A percentile compares a stretch with the other conserved stretches of the same genome.
These are phyloP conservation scores for Sclerospora graminicola DNA, from an alignment of 352 stramenopile genomes.

Conservation along the genomic window DNA sequence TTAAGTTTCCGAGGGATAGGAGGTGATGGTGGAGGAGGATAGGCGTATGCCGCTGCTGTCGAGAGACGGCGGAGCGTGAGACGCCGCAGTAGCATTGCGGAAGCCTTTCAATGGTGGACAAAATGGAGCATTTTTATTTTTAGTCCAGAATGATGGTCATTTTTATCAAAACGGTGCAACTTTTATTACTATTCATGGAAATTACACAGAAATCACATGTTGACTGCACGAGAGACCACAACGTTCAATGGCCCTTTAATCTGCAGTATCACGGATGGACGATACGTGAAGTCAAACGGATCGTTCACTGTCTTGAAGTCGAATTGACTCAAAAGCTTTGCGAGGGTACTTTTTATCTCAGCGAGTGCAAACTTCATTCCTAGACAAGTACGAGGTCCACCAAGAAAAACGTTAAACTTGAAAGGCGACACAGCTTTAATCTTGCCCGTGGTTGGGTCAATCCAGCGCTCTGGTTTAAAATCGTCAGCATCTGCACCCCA, in stretches of 20 bases:
- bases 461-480: conserved; percentile 63
- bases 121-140: too few relatives aligned
- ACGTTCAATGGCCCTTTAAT: conserved; percentile 28
- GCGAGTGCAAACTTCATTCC: conserved; percentile 55
- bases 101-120: background rate
- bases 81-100: conserved; percentile 4
- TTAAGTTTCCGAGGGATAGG: conserved; percentile 14
- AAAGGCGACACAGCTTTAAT: conserved; percentile 37
- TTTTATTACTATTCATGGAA: conserved; percentile 1
- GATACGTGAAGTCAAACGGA: conserved; percentile 31
- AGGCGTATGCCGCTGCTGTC: background rate
- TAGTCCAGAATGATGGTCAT: background rate
- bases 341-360: conserved; percentile 53
- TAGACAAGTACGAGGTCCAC: conserved; percentile 52
- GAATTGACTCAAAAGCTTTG: conserved; percentile 39
- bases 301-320: conserved; percentile 34
- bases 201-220: too few relatives aligned
- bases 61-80: conserved; percentile 9
- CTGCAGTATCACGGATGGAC: conserved; percentile 33
- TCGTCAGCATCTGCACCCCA: conserved; percentile 53
- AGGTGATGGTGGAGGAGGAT: background rate
- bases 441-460: conserved; percentile 32
- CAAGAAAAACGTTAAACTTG: conserved; percentile 61
- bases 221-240: conserved; percentile 5
- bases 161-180: too few relatives aligned